A percentile compares a stretch with the other conserved stretches of the same genome.
Evolutionary conservation across 495 filamentous ascomycete species (phyloP).

Genomic region (Tuber indicum): DNA sequence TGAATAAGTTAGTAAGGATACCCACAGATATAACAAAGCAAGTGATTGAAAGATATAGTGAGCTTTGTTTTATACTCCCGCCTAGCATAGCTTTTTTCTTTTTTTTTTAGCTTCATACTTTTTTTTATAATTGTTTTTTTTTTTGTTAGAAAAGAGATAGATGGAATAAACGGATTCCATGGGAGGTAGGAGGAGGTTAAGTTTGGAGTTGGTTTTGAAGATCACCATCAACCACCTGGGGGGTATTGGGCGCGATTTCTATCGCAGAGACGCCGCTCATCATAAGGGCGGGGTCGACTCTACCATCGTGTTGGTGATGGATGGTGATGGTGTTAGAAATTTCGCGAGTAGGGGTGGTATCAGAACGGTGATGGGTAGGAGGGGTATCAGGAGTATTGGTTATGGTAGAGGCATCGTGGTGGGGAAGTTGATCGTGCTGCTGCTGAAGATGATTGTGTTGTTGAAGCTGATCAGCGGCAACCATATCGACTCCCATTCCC

Average conservation of each 20-base stretch:
- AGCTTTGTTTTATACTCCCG: not conserved
- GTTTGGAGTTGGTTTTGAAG: not conserved
- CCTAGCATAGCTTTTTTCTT: not conserved
- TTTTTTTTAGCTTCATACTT: not conserved
- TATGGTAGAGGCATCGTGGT: not conserved
- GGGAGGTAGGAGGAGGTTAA: not conserved
- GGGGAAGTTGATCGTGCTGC: conserved; percentile 6
- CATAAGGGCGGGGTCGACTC: conserved; percentile 27
- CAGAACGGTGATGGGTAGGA: not conserved
- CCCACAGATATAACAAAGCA: not conserved
- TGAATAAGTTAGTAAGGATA: not conserved
- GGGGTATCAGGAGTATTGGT: not conserved
- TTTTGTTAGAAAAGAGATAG: not conserved
- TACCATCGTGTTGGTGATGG: conserved; percentile 1
- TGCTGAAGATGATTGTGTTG: conserved; percentile 18
- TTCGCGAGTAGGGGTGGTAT: not conserved
- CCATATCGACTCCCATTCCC: conserved; percentile 29
- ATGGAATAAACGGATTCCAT: not conserved
- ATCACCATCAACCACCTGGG: not conserved
- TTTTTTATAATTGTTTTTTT: conserved; percentile 6
- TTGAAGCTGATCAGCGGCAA: conserved; percentile 22
- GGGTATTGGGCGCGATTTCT: not conserved
- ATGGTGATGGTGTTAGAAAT: not conserved
- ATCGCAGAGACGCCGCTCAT: not conserved
- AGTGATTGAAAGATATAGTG: conserved; percentile 5